Evolutionary conservation across 2,329 filamentous ascomycete genomes (phyloP), one percentile per base, ranked within the genome.

Genomic region (Aspergillus ruber): DNA sequence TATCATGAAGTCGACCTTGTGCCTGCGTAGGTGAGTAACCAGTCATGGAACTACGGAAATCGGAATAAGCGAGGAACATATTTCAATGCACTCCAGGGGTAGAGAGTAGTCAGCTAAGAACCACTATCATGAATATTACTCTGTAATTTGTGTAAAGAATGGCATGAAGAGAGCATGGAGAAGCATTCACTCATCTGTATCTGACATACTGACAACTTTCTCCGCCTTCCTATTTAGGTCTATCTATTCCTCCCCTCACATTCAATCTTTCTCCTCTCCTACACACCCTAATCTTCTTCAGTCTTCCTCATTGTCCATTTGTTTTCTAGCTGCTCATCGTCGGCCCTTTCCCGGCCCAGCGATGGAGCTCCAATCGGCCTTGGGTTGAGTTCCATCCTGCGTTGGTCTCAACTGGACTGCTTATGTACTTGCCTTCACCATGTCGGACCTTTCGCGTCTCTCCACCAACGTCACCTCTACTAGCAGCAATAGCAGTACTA

Each of bases 401-500:
- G 36, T 18, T 18, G 36, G 17, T 15, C 36, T 39, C 36, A 39
- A 39, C 36, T 39, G 36, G 18, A 15, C 36, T 39, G 15, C 17
- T 20, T 39, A 20, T 21, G 21, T 21, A 21, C 21, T 21, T 21
- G 21, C 18, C 36, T 45, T 49, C 45, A 64, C 52, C 49, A 67
- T 65, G 63, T 51, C 62, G 41, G 62, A 65, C 48, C 53, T 53
- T 42, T 56, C 56, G 49, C 56, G 54, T 49, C 51, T 51, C 50
- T 57, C 54, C 48, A 50, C 53, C 48, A 58, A 55, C 60, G 54
- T 53, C 51, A 56, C 50, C 48, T 52, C 61, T 49, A 50, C 56
- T 53, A 48, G 58, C 60, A 49, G 58, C 61, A 15, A 39, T 20
- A 58, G 56, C 55, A 48, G 51, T 45, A 57, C 53, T 55, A 57